Evolutionary conservation across 768 basidiomycete genomes (phyloP).

Genomic region (Tubosaeta brunneosetosa): DNA sequence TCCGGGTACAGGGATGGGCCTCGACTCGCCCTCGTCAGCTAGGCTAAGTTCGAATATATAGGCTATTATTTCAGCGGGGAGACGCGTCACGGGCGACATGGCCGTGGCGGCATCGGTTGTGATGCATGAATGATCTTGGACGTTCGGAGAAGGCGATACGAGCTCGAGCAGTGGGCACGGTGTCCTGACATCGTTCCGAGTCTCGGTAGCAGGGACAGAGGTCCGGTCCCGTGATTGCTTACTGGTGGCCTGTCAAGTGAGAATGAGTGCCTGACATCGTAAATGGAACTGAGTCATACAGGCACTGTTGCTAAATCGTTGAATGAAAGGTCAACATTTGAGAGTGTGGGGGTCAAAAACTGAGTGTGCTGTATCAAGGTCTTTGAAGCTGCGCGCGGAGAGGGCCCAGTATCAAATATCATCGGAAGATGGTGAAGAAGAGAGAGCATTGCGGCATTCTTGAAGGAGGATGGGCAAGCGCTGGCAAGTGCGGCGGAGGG

Average conservation of each 20-base stretch:
- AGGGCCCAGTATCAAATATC: neutral
- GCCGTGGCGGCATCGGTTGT: too few relatives aligned
- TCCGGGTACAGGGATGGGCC: neutral
- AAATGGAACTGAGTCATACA: neutral
- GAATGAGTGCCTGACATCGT: neutral
- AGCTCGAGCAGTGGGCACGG: neutral
- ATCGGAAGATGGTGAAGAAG: neutral
- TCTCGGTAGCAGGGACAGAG: neutral
- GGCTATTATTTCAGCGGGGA: slow-evolving; percentile 35
- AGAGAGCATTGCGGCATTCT: neutral
- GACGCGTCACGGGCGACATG: slow-evolving; percentile 3
- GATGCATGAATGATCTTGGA: neutral
- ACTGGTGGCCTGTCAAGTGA: neutral
- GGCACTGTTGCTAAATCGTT: neutral
- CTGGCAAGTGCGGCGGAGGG: neutral
- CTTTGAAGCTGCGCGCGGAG: neutral
- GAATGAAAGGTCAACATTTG: neutral
- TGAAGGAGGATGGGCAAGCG: neutral
- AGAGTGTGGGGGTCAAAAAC: neutral
- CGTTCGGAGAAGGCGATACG: neutral
- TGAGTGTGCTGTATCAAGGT: neutral
- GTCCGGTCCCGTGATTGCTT: neutral
- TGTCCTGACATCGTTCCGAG: neutral
- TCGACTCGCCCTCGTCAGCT: neutral
- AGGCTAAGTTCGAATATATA: slow-evolving; percentile 11